Evolutionary conservation across 345 rosid genomes (phyloP).

Genomic region (Gossypium anomalum): DNA sequence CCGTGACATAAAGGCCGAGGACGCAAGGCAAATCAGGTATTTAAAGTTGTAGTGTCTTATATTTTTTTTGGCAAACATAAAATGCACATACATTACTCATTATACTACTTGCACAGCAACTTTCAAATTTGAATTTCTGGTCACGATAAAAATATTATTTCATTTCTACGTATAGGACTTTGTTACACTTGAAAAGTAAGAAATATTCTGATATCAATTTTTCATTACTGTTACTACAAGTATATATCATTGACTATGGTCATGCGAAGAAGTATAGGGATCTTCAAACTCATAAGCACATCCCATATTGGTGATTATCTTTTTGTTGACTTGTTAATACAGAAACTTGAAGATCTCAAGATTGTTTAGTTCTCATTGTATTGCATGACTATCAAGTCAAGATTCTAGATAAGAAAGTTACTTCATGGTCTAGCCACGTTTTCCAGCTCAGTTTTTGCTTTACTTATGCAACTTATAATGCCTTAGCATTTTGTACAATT

Average conservation of each 20-base stretch:
- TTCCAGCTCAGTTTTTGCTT: background rate
- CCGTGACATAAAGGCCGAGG: conserved; percentile 87
- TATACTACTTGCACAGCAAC: background rate
- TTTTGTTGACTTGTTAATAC: conserved; percentile 6
- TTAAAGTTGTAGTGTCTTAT: background rate
- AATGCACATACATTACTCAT: too few species aligned
- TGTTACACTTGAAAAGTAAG: background rate
- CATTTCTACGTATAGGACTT: background rate
- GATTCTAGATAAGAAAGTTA: background rate
- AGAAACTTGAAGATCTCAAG: background rate
- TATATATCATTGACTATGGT: conserved; percentile 76
- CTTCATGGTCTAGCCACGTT: background rate
- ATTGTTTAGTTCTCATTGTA: background rate
- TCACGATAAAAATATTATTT: background rate
- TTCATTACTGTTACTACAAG: conserved; percentile 32
- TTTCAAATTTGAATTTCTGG: background rate
- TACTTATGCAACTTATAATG: background rate
- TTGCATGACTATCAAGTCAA: background rate
- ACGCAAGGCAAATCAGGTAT: conserved; percentile 79
- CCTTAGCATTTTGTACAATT: background rate
- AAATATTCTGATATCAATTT: background rate
- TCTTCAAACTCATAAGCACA: conserved; percentile 84
- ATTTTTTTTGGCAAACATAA: background rate
- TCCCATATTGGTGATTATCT: conserved; percentile 57
- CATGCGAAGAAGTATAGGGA: conserved; percentile 86